Base-by-base conservation (phyloP, 306 rosid genomes). In the Cicer chorassanicum region DNA sequence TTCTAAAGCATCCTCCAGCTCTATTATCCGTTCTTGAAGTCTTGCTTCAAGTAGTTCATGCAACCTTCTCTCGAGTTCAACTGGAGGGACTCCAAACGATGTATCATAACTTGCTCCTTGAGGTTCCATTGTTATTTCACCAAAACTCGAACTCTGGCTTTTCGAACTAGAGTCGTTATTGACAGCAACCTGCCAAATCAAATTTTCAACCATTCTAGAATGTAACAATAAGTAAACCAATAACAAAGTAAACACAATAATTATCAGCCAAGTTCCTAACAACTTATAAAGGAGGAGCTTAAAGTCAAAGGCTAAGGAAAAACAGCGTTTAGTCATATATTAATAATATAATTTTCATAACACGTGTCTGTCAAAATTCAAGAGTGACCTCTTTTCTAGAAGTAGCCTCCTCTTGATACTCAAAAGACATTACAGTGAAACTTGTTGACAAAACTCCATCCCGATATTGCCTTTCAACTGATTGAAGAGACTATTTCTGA, bases 21-120 rank as follows among this genome's bases (percentile, higher is more conserved):
- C 99, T 72, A 75, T 66, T 79, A 94, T 86, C 65, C 86, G 89
- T 75, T 90, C 96, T 66, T 86, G 76, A 42, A 90, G 92, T 65
- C 92, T 87, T 34, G 88, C 65, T 84, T 90, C 92, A 15, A 90
- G 83, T 41, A 94, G 85, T 86, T 86, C 91, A 75, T 92, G 95
- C 82, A 94, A 77, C 84, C 84, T 89, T 71, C 93, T 86, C 81
- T 92, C 95, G 3, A 94, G 65, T 82, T 92, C 96, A 53, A 82
- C 40, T 5, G 97, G 96, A 42, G 83, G 54, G 68, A 94, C 92
- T 71, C 90, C 96, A 24, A 12, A 64, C 34, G 87, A 86, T 67
- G 75, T 34, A 68, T 85, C 91, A 82, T 9, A 63, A 71, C 63
- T 69, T 67, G 59, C 81, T 68, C 45, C 92, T 67, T 70, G 83